A percentile compares a stretch with the other conserved stretches of the same genome.
These are phyloP conservation scores for Lachancea sp. DNA, from an alignment of 805 yeast genomes.

Conservation along the genomic window DNA sequence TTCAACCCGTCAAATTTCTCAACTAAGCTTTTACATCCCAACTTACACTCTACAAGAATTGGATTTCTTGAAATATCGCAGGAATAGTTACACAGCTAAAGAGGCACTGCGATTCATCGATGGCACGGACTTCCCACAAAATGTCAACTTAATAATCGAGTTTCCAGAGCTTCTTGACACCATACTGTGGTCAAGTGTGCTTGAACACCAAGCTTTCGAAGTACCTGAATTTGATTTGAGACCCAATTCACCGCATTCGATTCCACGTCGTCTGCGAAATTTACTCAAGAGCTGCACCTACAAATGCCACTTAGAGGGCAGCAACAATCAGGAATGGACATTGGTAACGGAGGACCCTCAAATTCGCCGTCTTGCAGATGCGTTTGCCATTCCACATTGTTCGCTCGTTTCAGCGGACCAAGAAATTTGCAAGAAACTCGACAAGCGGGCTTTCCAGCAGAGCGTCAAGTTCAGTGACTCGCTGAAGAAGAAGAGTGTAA, in stretches of 20 bases:
- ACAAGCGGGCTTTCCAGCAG: constrained; percentile 20
- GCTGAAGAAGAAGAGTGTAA: constrained; percentile 17
- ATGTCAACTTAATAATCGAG: constrained; percentile 36
- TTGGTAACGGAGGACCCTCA: constrained; percentile 55
- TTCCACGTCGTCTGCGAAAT: constrained; percentile 50
- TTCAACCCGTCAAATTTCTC: constrained; percentile 16
- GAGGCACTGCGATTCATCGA: constrained; percentile 61
- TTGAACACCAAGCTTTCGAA: constrained; percentile 4
- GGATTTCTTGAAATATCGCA: constrained; percentile 49
- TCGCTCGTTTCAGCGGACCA: constrained; percentile 28
- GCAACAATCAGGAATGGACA: constrained; percentile 40
- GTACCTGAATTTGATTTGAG: constrained; percentile 5
- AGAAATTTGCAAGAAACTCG: constrained; percentile 20
- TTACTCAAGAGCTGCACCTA: constrained; percentile 54
- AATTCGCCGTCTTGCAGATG: constrained; percentile 51
- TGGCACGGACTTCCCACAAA: constrained; percentile 18
- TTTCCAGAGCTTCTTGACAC: constrained; percentile 38
- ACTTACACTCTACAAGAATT: constrained; percentile 48
- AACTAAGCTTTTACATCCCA: constrained; percentile 45
- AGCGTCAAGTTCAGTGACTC: constrained; percentile 22
- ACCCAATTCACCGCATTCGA: constrained; percentile 18
- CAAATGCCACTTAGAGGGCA: constrained; percentile 38
- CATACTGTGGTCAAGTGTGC: constrained; percentile 23
- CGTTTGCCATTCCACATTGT: constrained; percentile 44
- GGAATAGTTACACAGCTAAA: constrained; percentile 57